A percentile compares a stretch with the other conserved stretches of the same genome.
These are phyloP conservation scores for Kazachstania africana DNA, from an alignment of 805 yeast species.

Conservation along the genomic window DNA sequence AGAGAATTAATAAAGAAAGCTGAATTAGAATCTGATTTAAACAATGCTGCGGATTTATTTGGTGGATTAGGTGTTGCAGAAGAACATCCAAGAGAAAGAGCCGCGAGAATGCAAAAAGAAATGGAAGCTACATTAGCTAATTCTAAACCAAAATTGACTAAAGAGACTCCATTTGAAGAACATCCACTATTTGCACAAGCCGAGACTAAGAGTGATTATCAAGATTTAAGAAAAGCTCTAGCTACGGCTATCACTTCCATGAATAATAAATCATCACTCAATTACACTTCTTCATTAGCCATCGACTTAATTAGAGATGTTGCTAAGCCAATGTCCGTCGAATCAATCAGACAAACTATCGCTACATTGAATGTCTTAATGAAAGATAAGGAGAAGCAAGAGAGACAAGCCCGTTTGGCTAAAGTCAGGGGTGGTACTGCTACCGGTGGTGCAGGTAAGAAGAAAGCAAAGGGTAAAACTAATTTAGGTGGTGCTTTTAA, in stretches of 20 bases:
- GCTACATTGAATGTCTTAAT: slow-evolving; percentile 72
- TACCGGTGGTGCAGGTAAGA: slow-evolving; percentile 89
- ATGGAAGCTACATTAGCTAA: slow-evolving; percentile 20
- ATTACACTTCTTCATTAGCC: slow-evolving; percentile 66
- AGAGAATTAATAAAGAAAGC: slow-evolving; percentile 66
- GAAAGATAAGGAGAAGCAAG: slow-evolving; percentile 80
- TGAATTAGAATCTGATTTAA: slow-evolving; percentile 75
- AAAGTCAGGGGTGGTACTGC: slow-evolving; percentile 72
- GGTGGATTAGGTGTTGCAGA: slow-evolving; percentile 54
- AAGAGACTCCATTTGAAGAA: slow-evolving; percentile 47
- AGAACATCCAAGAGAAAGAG: slow-evolving; percentile 34
- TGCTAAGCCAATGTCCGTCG: slow-evolving; percentile 68
- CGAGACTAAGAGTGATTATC: slow-evolving; percentile 66
- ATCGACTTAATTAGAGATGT: slow-evolving; percentile 80
- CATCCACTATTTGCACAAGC: slow-evolving; percentile 76
- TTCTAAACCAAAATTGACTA: slow-evolving; percentile 23
- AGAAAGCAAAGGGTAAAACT: slow-evolving; percentile 77
- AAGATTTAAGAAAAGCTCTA: slow-evolving; percentile 63
- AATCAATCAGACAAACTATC: slow-evolving; percentile 72
- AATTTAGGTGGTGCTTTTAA: slow-evolving; percentile 52
- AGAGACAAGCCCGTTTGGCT: slow-evolving; percentile 75
- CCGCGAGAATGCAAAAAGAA: slow-evolving; percentile 27
- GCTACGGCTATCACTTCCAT: slow-evolving; percentile 48
- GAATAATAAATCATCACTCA: slow-evolving; percentile 48
- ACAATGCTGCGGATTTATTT: slow-evolving; percentile 85